Conservation (phyloP, 1,284 basidiomycete genomes). For the Rhodotorula sp. region DNA sequence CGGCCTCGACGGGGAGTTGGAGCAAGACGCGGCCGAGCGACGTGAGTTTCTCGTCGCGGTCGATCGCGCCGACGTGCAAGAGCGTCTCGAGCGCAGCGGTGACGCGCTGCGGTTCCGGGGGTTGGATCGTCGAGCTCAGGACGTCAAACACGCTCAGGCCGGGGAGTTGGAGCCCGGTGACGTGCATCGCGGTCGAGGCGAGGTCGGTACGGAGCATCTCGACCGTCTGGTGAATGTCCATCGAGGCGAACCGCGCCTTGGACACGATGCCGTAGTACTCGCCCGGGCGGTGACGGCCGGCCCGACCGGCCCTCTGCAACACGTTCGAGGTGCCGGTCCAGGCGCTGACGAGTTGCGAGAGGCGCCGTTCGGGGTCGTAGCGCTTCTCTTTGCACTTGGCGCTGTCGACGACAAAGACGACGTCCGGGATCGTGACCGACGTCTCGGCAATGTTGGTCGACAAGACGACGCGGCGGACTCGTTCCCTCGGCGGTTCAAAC, state of each 20-base stretch:
- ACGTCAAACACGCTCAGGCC: slow-evolving; percentile 85
- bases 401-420: slow-evolving; percentile 90
- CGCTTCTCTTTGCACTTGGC: slow-evolving; percentile 86
- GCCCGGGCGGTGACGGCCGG: slow-evolving; percentile 85
- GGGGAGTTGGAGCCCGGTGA: slow-evolving; percentile 93
- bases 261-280: slow-evolving; percentile 88
- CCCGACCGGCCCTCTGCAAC: slow-evolving; percentile 89
- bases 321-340: slow-evolving; percentile 93
- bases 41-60: slow-evolving; percentile 69
- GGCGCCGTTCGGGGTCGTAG: slow-evolving; percentile 86
- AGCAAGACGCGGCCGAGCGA: slow-evolving; percentile 83
- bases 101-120: slow-evolving; percentile 77
- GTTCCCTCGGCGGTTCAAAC: slow-evolving; percentile 73
- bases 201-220: slow-evolving; percentile 82
- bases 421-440: slow-evolving; percentile 92
- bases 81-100: slow-evolving; percentile 76
- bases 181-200: slow-evolving; percentile 90
- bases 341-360: slow-evolving; percentile 80
- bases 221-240: slow-evolving; percentile 82
- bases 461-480: slow-evolving; percentile 82
- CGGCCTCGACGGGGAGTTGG: slow-evolving; percentile 84
- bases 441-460: slow-evolving; percentile 97
- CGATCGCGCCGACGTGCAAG: slow-evolving; percentile 83
- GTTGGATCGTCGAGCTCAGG: slow-evolving; percentile 79
- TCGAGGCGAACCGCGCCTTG: slow-evolving; percentile 60